These are phyloP conservation scores for Phaeosphaeria sp. DNA, from an alignment of 2,329 filamentous ascomycete genomes.

Conservation along the genomic window DNA sequence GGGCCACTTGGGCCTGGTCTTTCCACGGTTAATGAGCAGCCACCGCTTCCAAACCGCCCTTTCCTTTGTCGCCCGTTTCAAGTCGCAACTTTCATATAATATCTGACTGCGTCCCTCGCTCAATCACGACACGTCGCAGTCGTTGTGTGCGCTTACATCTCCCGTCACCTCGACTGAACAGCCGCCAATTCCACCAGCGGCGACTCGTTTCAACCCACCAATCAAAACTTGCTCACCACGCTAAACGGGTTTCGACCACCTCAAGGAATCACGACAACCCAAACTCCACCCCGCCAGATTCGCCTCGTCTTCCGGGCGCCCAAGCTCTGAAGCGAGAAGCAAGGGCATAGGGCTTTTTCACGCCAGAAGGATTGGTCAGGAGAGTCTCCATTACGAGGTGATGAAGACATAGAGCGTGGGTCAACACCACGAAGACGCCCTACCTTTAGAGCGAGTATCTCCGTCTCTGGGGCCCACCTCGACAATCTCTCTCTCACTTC, in stretches of 20 bases:
- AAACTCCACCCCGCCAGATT: constrained; percentile 21
- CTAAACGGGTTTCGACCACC: background rate
- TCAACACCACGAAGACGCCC: background rate
- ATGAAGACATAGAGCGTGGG: background rate
- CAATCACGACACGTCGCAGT: background rate
- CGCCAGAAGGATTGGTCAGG: constrained; percentile 15
- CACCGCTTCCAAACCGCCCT: constrained; percentile 6
- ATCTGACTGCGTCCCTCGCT: background rate
- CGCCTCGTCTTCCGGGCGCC: constrained; percentile 20
- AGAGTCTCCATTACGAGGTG: constrained; percentile 16
- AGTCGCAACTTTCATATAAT: background rate
- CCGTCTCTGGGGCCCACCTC: background rate
- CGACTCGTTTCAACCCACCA: background rate
- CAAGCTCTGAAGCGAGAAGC: constrained; percentile 16
- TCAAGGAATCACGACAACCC: constrained; percentile 8
- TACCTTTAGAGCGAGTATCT: background rate
- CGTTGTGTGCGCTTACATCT: background rate
- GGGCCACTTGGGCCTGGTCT: background rate
- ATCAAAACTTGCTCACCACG: constrained; percentile 29
- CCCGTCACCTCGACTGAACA: background rate
- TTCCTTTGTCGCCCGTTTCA: constrained; percentile 1
- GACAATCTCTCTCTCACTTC: constrained; percentile 2
- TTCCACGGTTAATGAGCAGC: constrained; percentile 17
- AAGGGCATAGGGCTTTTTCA: constrained; percentile 14
- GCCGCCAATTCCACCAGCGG: background rate